Evolutionary conservation across 306 rosid genomes (phyloP), one percentile per base, ranked within the genome.

Genomic region (Lupinus albus): DNA sequence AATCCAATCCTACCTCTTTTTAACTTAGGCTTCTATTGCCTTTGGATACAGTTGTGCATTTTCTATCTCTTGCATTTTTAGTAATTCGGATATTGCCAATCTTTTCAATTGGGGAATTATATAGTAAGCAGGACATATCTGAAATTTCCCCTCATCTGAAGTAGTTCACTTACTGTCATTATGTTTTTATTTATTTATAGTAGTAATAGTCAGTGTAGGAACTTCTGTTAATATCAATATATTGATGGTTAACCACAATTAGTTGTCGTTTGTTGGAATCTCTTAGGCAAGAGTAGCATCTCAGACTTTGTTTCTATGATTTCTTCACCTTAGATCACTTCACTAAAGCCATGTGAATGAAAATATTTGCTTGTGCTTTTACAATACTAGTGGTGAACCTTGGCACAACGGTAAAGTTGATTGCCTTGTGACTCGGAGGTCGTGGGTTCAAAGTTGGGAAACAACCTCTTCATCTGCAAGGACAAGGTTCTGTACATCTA

Each of bases 141-240:
- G 20, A 11, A 21, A 33, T 21, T 8, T 25, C 0, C 7, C 47
- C 50, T 51, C 14, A 21, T 35, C 32, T 47, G 52, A 46, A 60
- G 47, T 68, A 28, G 57, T 42, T 50, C 8, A 7, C 66, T 28
- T 68, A 57, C 39, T 44, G 49, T 54, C 57, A 63, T 16, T 25
- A 25, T 54, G 0, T 73, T 52, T 41, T 36, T 8, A 25, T 25
- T 25, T 3, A 25, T 25, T 25, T 25, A 2, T 25, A 69, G 14
- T 58, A 11, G 15, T 9, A 7, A 57, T 41, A 48, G 56, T 10
- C 47, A 74, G 56, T 25, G 50, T 30, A 36, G 57, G 35, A 57
- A 66, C 69, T 48, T 67, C 25, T 75, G 64, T 50, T 30, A 57
- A 63, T 64, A 70, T 46, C 52, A 30, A 44, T 41, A 50, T n/a